Conservation (phyloP, 2,329 filamentous ascomycete species). For the Podosphaera xanthii region DNA sequence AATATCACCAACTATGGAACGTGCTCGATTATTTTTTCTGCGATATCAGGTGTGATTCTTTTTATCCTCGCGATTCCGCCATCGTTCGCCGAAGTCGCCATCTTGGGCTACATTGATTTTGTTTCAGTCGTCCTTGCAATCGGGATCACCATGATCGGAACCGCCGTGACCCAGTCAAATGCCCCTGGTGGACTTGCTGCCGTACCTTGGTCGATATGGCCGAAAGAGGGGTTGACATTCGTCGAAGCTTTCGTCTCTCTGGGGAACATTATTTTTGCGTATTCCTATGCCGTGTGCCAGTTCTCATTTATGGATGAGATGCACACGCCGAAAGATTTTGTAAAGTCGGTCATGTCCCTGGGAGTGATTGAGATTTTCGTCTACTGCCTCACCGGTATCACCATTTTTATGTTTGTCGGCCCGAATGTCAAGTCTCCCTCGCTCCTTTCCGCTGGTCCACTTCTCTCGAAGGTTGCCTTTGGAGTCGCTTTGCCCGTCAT, state of each 20-base stretch:
- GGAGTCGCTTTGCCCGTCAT: constrained; percentile 38
- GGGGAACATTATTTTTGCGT: constrained; percentile 38
- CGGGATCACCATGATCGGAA: constrained; percentile 21
- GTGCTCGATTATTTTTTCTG: constrained; percentile 32
- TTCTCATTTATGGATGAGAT: constrained; percentile 15
- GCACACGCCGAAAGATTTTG: constrained; percentile 17
- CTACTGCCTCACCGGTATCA: constrained; percentile 31
- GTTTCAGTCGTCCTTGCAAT: constrained; percentile 20
- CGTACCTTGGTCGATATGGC: constrained; percentile 6
- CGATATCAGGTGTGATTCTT: constrained; percentile 1
- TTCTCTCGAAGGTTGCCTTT: constrained; percentile 33
- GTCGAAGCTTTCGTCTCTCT: constrained; percentile 26
- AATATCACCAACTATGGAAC: constrained; percentile 28
- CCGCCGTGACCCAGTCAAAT: constrained; percentile 22
- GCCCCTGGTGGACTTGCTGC: constrained; percentile 1
- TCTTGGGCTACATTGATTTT: constrained; percentile 31
- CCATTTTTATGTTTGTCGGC: constrained; percentile 39
- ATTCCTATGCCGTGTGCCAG: constrained; percentile 16
- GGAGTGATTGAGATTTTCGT: constrained; percentile 28
- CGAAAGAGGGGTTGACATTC: constrained; percentile 16
- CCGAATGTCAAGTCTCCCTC: constrained; percentile 31
- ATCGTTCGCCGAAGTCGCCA: constrained; percentile 32
- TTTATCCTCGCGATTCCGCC: constrained; percentile 25
- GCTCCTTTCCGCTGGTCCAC: constrained; percentile 27
- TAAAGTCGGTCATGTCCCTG: constrained; percentile 23